Evolutionary conservation across 768 basidiomycete species (phyloP), one percentile per base, ranked within the genome.

Genomic region (Boletus reticuloceps): DNA sequence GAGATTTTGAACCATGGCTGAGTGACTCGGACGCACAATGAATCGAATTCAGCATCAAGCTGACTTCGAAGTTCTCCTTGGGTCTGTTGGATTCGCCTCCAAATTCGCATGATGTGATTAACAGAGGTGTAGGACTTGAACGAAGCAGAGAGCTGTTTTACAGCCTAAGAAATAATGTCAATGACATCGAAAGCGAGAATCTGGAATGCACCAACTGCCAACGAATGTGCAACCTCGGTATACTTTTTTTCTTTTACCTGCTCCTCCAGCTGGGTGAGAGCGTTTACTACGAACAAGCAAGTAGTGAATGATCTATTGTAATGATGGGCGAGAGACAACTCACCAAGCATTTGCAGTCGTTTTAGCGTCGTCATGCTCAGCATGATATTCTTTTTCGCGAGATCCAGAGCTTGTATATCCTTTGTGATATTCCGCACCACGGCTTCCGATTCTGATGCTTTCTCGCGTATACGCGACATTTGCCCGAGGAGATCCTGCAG

Each of bases 391-490:
- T 86, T 88, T 81, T 98, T 98, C 17, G 93, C 94, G 36, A 90
- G 75, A 69, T 98, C 97, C 32, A 99, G 79, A 6, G 89, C 83
- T 69, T 98, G 95, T 46, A 99, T 98, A 71, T 99, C 97, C 60
- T 91, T 89, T 3, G 97, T 99, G 60, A 98, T 97, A 62, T 92
- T 86, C 50, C 89, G 82, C 25, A 98, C 97, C 46, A 98, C 92
- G 2, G 94, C 94, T 64, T 98, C 97, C 4, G 93, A 94, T 68
- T 99, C 97, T 1, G 93, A 91, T 0, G 96, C 94, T 68, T 98
- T 98, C 73, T 98, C 94, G 42, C 94, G 83, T 60, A 98, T 97
- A 53, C 89, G 88, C 37, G 89, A 94, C 85, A 98, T 96, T 75
- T 98, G 96, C 27, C 89, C 86, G 46, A 98, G 80, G 16, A 98